Percentiles rank a stretch among this genome's conserved stretches.
phyloP scores from a whole-genome alignment of 345 rosid genomes.

The Ceriops decandra region DNA sequence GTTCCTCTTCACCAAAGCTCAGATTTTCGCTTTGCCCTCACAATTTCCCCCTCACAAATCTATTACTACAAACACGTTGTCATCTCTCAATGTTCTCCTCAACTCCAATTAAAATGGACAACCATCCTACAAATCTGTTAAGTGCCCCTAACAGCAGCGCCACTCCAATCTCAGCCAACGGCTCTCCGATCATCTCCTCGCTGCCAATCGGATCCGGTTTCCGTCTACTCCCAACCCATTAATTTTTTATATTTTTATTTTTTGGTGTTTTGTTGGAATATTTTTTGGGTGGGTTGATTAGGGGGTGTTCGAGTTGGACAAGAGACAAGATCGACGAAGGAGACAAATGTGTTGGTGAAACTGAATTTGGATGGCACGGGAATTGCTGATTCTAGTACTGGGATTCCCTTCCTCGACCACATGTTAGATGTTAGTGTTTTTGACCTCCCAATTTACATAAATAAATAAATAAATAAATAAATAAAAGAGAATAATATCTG shows the following conservation, averaged over 20 bases:
- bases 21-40: slow-evolving; percentile 2
- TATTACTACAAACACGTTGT: not conserved
- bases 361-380: slow-evolving; percentile 86
- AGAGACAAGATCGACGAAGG: slow-evolving; percentile 78
- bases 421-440: slow-evolving; percentile 64
- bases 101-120: slow-evolving; percentile 16
- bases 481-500: not conserved
- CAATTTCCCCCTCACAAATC: slow-evolving; percentile 4
- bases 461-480: not conserved
- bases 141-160: slow-evolving; percentile 15
- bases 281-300: not conserved
- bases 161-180: slow-evolving; percentile 10
- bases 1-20: not conserved
- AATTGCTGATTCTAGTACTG: slow-evolving; percentile 62
- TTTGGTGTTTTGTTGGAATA: too few species aligned
- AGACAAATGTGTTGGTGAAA: slow-evolving; percentile 72
- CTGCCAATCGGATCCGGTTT: slow-evolving; percentile 11
- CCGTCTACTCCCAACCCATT: not conserved
- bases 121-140: not conserved
- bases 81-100: slow-evolving; percentile 7
- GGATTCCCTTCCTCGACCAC: slow-evolving; percentile 87
- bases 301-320: slow-evolving; percentile 57
- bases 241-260: not conserved
- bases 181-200: not conserved
- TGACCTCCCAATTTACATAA: not conserved